Base-by-base conservation (phyloP, 2,329 filamentous ascomycete genomes). In the Xylariaceae sp. region DNA sequence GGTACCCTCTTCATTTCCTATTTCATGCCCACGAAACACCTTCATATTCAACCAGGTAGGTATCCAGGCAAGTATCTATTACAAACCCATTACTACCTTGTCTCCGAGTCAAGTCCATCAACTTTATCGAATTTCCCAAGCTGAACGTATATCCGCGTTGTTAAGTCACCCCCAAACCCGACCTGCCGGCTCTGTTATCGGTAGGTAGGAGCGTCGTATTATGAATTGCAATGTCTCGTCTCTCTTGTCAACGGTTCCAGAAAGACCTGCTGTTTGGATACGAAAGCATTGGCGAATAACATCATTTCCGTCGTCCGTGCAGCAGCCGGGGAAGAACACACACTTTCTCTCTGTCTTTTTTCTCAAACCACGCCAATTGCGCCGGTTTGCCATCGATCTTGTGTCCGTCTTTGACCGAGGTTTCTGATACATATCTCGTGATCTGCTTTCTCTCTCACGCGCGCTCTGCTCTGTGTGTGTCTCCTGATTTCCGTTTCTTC, bases 241-340 rank as follows among this genome's bases (percentile, higher is more conserved):
- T 37, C 53, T 39, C 44, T 53, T 49, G 23, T 62, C 51, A 57
- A 55, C 60, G 11, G 51, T 57, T 53, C 51, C 51, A 55, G 52
- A 44, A 61, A 37, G 37, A 51, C 58, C 49, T 34, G 37, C 50
- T 39, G 35, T 59, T 56, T 62, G 62, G 62, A 53, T 58, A 60
- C 55, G 49, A 49, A 51, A 35, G 42, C 11, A n/a, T 63, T 55
- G 57, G 45, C 61, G 56, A 63, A 63, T 63, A 35, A 50, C 48
- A 55, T 61, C 51, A 55, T 51, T 56, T 55, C 58, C 51, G 35
- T 52, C 51, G 48, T 57, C 56, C 59, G 48, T 45, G 10, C 42
- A 45, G 11, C 42, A 17, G 17, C 5, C 11, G 13, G n/a, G 13
- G 13, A n/a, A 45, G n/a, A 45, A 45, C 11, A 45, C 7, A 17